A percentile compares a stretch with the other conserved stretches of the same genome.
Conservation (phyloP, 345 rosid species). For the Boechera retrofracta region DNA sequence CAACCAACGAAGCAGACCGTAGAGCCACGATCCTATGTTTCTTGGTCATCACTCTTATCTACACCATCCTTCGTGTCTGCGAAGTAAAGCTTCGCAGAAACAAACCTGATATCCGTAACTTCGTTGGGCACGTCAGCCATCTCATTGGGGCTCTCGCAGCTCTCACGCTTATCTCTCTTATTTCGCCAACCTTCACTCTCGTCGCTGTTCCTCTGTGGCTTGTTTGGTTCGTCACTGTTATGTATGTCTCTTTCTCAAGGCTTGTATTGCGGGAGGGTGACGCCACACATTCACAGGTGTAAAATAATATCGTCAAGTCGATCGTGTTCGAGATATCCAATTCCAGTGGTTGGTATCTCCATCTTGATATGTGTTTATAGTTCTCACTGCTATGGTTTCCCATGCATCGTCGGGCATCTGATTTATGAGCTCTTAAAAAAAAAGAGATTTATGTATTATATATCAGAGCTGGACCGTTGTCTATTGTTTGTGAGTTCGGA, state of each 20-base stretch:
- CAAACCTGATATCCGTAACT: neutral
- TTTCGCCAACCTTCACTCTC: neutral
- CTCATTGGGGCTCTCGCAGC: constrained; percentile 28
- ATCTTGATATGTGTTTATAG: neutral
- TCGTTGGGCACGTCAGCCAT: constrained; percentile 25
- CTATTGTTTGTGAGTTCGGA: neutral
- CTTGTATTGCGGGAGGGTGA: neutral
- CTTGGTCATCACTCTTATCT: constrained; percentile 10
- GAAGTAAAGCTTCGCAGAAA: constrained; percentile 13
- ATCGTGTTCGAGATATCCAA: neutral
- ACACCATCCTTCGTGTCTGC: neutral
- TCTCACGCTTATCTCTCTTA: constrained; percentile 6
- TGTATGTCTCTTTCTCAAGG: constrained; percentile 13
- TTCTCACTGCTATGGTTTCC: neutral
- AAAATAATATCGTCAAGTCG: neutral
- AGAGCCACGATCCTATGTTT: constrained; percentile 9
- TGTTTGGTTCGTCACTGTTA: constrained; percentile 14
- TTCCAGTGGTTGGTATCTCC: neutral
- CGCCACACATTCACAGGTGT: neutral
- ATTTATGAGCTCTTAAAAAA: neutral
- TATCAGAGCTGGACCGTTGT: neutral
- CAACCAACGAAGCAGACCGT: constrained; percentile 12
- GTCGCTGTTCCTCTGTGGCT: constrained; percentile 4
- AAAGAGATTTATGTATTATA: neutral
- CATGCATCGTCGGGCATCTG: neutral